phyloP scores from a whole-genome alignment of 2,329 filamentous ascomycete genomes.

The Fonsecaea nubica region DNA sequence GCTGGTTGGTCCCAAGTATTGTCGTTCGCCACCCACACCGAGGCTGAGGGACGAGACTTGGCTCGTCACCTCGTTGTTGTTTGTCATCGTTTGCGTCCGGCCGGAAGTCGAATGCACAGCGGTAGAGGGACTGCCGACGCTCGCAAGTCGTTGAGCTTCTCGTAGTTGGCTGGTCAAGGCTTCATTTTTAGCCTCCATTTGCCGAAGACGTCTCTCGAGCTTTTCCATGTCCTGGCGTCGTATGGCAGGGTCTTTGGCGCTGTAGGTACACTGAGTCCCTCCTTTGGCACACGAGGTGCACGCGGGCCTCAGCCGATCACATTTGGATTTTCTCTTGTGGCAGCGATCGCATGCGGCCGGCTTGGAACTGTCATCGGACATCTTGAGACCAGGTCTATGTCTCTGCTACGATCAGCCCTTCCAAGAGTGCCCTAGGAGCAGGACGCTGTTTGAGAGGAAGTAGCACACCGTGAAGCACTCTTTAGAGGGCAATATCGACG shows the following conservation, averaged over 20 bases:
- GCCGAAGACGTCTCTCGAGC: slow-evolving; percentile 17
- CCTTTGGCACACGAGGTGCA: slow-evolving; percentile 49
- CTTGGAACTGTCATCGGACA: slow-evolving; percentile 19
- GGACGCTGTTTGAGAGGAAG: too few relatives aligned
- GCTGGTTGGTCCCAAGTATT: slow-evolving; percentile 49
- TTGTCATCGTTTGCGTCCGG: not conserved
- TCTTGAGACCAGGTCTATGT: not conserved
- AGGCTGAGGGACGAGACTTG: slow-evolving; percentile 55
- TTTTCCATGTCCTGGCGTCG: slow-evolving; percentile 41
- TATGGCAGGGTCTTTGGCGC: slow-evolving; percentile 47
- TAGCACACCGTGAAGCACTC: too few relatives aligned
- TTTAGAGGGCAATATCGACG: too few relatives aligned
- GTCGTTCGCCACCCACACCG: slow-evolving; percentile 52
- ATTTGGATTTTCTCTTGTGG: slow-evolving; percentile 52
- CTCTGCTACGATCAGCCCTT: too few relatives aligned
- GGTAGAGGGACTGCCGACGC: not conserved
- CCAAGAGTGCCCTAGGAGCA: too few relatives aligned
- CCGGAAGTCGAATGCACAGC: not conserved
- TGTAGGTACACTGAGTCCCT: slow-evolving; percentile 47
- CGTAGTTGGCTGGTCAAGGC: slow-evolving; percentile 21
- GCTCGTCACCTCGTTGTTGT: slow-evolving; percentile 47
- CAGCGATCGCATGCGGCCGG: slow-evolving; percentile 49
- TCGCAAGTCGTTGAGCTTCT: slow-evolving; percentile 14
- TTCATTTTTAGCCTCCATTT: slow-evolving; percentile 24
- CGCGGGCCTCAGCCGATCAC: slow-evolving; percentile 49